phyloP scores from a whole-genome alignment of 2,329 filamentous ascomycete species.

The Beauveria caledonica region DNA sequence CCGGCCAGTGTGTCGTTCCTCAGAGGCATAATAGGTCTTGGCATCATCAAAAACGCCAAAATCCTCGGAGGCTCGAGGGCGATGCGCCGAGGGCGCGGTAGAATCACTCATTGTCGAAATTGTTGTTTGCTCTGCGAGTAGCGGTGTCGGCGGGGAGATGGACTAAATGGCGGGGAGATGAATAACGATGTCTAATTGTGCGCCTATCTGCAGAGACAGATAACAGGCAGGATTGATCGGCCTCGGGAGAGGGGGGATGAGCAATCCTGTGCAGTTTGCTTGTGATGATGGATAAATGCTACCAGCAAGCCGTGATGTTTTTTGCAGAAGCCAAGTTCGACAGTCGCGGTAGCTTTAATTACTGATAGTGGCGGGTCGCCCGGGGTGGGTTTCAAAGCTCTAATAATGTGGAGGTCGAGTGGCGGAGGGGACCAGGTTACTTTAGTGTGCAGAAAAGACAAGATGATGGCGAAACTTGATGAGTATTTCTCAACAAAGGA shows the following conservation, averaged over 20 bases:
- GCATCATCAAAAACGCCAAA: conserved; percentile 48
- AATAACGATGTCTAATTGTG: not conserved
- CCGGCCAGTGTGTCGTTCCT: conserved; percentile 43
- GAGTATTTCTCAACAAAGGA: not conserved
- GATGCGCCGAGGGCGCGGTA: conserved; percentile 6
- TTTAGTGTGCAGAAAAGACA: not conserved
- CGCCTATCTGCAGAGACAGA: not conserved
- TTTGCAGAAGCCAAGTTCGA: not conserved
- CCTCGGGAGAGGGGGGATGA: not conserved
- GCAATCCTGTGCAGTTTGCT: not conserved
- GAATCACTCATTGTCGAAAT: conserved; percentile 9
- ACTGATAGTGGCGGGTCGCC: not conserved
- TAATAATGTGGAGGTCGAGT: not conserved
- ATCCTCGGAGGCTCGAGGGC: conserved; percentile 32
- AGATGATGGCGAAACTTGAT: not conserved
- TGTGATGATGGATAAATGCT: not conserved
- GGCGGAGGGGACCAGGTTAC: not conserved
- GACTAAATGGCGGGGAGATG: not conserved
- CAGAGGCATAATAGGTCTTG: conserved; percentile 50
- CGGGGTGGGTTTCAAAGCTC: not conserved
- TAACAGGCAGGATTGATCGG: not conserved
- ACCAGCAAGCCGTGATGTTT: not conserved
- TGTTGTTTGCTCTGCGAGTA: conserved; percentile 2
- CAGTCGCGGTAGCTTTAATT: not conserved
- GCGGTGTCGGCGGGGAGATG: conserved; percentile 9